Base-by-base conservation (phyloP, 495 filamentous ascomycete genomes). In the Penicillium angulare region DNA sequence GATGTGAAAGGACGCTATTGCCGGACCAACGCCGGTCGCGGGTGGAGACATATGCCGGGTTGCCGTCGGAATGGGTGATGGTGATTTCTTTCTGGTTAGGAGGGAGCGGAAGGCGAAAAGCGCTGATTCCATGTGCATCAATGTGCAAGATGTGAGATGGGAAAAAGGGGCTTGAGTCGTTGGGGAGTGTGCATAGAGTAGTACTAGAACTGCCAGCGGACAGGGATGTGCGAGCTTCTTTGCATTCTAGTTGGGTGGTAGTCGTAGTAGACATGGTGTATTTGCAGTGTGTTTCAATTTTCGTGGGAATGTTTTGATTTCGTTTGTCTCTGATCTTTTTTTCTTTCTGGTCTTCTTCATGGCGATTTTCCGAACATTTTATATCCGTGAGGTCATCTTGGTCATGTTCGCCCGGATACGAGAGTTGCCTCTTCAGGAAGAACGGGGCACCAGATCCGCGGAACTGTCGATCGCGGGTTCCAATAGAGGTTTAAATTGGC, bases 11-110 rank as follows among this genome's bases (percentile, higher is more conserved):
- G 24, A 63, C 58, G 26, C 57, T 70, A 47, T 64, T 71, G 2
- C 80, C 79, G 1, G 75, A 79, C 53, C 60, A 56, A 35, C 59
- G 65, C 2, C 52, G 49, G 10, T 68, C 68, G 15, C 79, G 76
- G 10, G 69, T 59, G 20, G 74, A 79, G 17, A 67, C 45, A 58
- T 75, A 81, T 0, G 58, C 60, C 0, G 65, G 55, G 22, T 52
- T 59, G 7, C 61, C 68, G 36, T 69, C 63, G n/a, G 46, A 23
- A 18, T 68, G 40, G 57, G 66, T 73, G 56, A 84, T 64, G 18
- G 63, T 56, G 53, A 79, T 80, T 15, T 74, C 68, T 0, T 71
- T 68, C 5, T 79, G 64, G 1, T 57, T 55, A 0, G 63, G 49
- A 0, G 77, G 72, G 0, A 73, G 34, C 0, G 79, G 79, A 3